Percentiles rank a stretch among this genome's conserved stretches.
These are phyloP conservation scores for Verbena officinalis DNA, from an alignment of 257 asterid genomes.

Conservation along the genomic window DNA sequence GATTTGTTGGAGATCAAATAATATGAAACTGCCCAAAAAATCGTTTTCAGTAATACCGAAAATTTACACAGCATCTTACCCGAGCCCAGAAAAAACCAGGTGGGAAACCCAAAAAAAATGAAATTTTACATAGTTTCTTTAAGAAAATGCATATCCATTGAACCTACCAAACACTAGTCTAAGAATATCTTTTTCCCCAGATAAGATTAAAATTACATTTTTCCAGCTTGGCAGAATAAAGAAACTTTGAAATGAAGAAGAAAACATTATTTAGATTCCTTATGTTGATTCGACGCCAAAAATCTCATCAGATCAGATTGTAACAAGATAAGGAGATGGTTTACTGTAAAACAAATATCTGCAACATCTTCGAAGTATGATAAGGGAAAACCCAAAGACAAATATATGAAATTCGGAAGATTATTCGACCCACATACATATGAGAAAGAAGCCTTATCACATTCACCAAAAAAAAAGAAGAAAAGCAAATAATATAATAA, in stretches of 20 bases:
- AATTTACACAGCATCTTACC: too few relatives aligned
- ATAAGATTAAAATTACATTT: conserved; percentile 30
- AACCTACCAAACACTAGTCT: conserved; percentile 25
- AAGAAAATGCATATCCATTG: conserved; percentile 22
- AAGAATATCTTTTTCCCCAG: conserved; percentile 20
- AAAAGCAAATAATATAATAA: neutral
- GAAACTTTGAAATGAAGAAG: conserved; percentile 30
- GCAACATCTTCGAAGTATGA: conserved; percentile 7
- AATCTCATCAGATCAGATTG: conserved; percentile 32
- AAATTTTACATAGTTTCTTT: conserved; percentile 13
- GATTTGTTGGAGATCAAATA: conserved; percentile 16
- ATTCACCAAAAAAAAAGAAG: neutral
- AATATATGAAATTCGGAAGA: conserved; percentile 3
- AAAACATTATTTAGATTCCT: conserved; percentile 30
- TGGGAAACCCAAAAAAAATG: too few relatives aligned
- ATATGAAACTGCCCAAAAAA: conserved; percentile 9
- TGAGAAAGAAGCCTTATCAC: conserved; percentile 8
- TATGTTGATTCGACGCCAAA: conserved; percentile 32
- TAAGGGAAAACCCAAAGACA: neutral
- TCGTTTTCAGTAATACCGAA: too few relatives aligned
- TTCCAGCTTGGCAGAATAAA: conserved; percentile 35
- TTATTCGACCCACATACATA: neutral
- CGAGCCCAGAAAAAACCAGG: too few relatives aligned
- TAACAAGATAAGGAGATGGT: conserved; percentile 24
- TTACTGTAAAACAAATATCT: conserved; percentile 4